Percentiles rank a stretch among this genome's conserved stretches.
These are phyloP conservation scores for Moniliella sp. DNA, from an alignment of 1,284 basidiomycete genomes.

Conservation along the genomic window DNA sequence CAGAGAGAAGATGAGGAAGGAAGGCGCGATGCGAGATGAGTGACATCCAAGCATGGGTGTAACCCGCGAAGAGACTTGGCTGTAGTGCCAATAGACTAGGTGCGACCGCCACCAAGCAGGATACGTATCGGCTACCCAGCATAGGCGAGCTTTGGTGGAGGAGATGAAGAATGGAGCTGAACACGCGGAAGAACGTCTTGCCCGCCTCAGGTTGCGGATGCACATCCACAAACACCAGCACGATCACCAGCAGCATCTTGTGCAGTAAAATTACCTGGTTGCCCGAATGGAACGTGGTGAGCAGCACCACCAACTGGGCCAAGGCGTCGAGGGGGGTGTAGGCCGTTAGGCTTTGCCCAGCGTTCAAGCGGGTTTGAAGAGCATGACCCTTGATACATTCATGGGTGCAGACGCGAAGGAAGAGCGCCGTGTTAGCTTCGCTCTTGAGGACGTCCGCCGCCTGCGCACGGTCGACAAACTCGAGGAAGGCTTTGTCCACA, in stretches of 20 bases:
- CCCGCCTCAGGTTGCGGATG: slow-evolving; percentile 75
- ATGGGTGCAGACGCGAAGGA: slow-evolving; percentile 93
- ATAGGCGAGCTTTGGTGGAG: slow-evolving; percentile 71
- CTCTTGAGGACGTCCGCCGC: slow-evolving; percentile 88
- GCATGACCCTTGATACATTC: slow-evolving; percentile 77
- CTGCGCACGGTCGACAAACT: slow-evolving; percentile 87
- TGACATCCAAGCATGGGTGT: slow-evolving; percentile 93
- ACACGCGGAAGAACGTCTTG: slow-evolving; percentile 95
- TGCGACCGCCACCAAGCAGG: slow-evolving; percentile 69
- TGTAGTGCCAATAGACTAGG: slow-evolving; percentile 89
- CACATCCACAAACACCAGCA: slow-evolving; percentile 76
- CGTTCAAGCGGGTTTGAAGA: slow-evolving; percentile 58
- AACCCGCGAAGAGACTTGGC: slow-evolving; percentile 87
- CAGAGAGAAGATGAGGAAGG: slow-evolving; percentile 77
- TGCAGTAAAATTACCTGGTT: slow-evolving; percentile 90
- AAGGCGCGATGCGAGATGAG: slow-evolving; percentile 85
- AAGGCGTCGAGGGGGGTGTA: slow-evolving; percentile 89
- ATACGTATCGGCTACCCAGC: slow-evolving; percentile 55
- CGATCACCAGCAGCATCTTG: slow-evolving; percentile 90
- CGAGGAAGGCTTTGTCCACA: slow-evolving; percentile 81
- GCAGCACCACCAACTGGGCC: slow-evolving; percentile 79
- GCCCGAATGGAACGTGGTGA: slow-evolving; percentile 96
- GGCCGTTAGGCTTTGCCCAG: slow-evolving; percentile 47
- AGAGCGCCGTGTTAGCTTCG: slow-evolving; percentile 86
- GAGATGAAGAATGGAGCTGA: slow-evolving; percentile 89